Base-by-base conservation (phyloP, 192 early-diverging fungal species). In the Backusella australiensis region DNA sequence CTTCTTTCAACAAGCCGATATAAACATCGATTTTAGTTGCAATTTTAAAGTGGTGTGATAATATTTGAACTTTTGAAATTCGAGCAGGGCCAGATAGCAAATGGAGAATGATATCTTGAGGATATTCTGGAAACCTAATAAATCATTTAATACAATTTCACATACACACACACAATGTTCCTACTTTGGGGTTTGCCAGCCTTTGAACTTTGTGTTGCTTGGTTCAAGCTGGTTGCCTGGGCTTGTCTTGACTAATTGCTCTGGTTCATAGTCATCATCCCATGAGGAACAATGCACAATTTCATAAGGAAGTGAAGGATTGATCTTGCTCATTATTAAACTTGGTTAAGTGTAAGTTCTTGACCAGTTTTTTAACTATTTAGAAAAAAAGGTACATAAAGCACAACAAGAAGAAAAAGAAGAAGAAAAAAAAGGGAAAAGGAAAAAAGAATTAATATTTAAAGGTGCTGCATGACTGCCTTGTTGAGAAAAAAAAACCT, bases 11-110 rank as follows among this genome's bases (percentile, higher is more conserved):
- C 5, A 77, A 38, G 19, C 92, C 92, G 49, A 93, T 79, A 78
- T 85, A 93, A 67, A 94, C 85, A 67, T 93, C 93, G 29, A 95
- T 79, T 74, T 85, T 89, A 26, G 89, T 88, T 4, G 93, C 82
- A 63, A 94, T 93, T 80, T 91, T 95, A 86, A 88, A 93, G 72
- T 95, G 93, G 77, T 95, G 93, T 12, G 87, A 87, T 15, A 95
- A 76, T 34, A 94, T 78, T 74, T 95, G 89, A 46, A 95, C 81
- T 80, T 93, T 91, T 32, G 83, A 78, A 26, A 95, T 81, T 42
- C 86, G 84, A 53, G 88, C 89, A 44, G 77, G 67, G 4, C 91
- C 91, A 53, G 83, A 76, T 3, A 78, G 72, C 34, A 93, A 81
- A 63, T 83, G 84, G 29, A 94, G 68, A 36, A 92, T 86, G 14